phyloP scores from a whole-genome alignment of 805 yeast species.

The Priceomyces carsonii region DNA sequence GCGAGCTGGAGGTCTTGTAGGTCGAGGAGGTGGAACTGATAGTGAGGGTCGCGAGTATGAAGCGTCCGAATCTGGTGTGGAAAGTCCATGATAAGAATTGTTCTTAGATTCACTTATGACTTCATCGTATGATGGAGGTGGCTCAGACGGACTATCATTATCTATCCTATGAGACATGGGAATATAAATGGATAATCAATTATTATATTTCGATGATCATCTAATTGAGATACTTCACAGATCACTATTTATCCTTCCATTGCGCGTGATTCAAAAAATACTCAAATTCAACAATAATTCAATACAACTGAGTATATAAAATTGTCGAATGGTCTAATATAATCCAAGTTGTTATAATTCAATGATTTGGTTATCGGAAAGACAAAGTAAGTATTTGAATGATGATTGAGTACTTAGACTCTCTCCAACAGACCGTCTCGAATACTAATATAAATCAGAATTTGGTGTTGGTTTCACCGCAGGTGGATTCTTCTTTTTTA shows the following conservation, averaged over 20 bases:
- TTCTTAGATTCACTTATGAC: slow-evolving; percentile 27
- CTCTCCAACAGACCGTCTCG: no score
- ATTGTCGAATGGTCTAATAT: no score
- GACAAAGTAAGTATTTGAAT: slow-evolving; percentile 57
- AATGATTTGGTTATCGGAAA: slow-evolving; percentile 74
- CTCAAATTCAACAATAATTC: no score
- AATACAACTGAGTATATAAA: no score
- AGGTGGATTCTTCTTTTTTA: slow-evolving; percentile 74
- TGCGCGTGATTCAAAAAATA: no score
- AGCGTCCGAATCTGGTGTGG: slow-evolving; percentile 9
- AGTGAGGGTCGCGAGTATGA: slow-evolving; percentile 13
- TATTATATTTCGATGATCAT: no score
- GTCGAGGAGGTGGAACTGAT: slow-evolving; percentile 9
- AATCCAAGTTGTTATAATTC: not conserved
- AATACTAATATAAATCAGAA: no score
- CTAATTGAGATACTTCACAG: no score
- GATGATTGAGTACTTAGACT: no score
- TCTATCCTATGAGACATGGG: no score
- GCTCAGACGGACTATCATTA: slow-evolving; percentile 12
- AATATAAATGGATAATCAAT: no score
- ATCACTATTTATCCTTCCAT: no score
- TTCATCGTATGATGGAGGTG: slow-evolving; percentile 52
- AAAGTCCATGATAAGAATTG: slow-evolving; percentile 10
- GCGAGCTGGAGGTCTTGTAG: slow-evolving; percentile 12
- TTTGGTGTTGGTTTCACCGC: slow-evolving; percentile 93